Conservation (phyloP, 2,329 filamentous ascomycete species). For the Aspergillus fumigatiaffinis region DNA sequence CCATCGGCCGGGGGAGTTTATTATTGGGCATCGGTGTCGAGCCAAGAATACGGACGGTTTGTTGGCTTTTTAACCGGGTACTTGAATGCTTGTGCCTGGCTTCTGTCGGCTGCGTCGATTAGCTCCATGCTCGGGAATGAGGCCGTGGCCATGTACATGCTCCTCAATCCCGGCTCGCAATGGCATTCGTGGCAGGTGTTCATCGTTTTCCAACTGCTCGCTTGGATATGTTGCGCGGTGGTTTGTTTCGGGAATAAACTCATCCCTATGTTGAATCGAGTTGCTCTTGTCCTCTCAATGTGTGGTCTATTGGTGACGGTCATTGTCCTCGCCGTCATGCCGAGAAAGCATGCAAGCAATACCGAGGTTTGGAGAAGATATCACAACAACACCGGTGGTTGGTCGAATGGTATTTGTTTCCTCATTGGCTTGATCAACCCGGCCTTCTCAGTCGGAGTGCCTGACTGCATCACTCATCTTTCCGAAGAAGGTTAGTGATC, state of each 20-base stretch:
- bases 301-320: slow-evolving; percentile 47
- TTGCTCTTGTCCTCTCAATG: slow-evolving; percentile 52
- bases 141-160: slow-evolving; percentile 29
- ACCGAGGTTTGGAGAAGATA: slow-evolving; percentile 26
- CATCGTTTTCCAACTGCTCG: slow-evolving; percentile 42
- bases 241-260: slow-evolving; percentile 52
- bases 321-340: slow-evolving; percentile 48
- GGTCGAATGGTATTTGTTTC: slow-evolving; percentile 42
- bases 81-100: slow-evolving; percentile 31
- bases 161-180: slow-evolving; percentile 16
- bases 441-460: slow-evolving; percentile 62
- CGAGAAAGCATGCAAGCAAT: slow-evolving; percentile 28
- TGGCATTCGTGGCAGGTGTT: slow-evolving; percentile 32
- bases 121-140: slow-evolving; percentile 31
- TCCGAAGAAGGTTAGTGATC: slow-evolving; percentile 49
- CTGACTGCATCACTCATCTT: slow-evolving; percentile 60
- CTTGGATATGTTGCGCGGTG: slow-evolving; percentile 49
- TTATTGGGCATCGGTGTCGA: slow-evolving; percentile 55
- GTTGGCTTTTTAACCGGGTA: slow-evolving; percentile 40
- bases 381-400: slow-evolving; percentile 27
- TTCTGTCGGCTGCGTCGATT: slow-evolving; percentile 29
- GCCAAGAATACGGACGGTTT: slow-evolving; percentile 43
- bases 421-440: slow-evolving; percentile 61
- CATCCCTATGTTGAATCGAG: slow-evolving; percentile 48
- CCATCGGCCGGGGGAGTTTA: slow-evolving; percentile 54